Conservation (phyloP, 768 basidiomycete genomes). For the Mrakia hoshinonis region DNA sequence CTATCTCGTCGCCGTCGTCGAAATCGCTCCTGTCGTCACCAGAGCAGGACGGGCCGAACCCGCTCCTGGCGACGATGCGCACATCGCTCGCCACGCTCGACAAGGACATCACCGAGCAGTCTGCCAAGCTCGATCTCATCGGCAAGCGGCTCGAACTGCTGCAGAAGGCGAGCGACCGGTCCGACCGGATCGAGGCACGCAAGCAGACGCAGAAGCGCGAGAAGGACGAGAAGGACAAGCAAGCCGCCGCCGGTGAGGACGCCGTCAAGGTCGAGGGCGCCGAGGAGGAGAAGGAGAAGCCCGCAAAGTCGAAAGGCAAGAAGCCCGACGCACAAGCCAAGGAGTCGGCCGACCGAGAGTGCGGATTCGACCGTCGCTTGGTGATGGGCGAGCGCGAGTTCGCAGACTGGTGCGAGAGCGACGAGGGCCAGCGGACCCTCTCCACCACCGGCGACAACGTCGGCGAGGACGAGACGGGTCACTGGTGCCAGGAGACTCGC, state of each 20-base stretch:
- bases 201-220: neutral
- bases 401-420: conserved; percentile 50
- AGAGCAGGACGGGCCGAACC: neutral
- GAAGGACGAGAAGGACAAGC: neutral
- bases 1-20: neutral
- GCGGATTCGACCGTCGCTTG: conserved; percentile 82
- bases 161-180: neutral
- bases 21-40: neutral
- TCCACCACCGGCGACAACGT: conserved; percentile 48
- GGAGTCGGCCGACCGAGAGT: conserved; percentile 50
- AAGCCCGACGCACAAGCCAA: conserved; percentile 57
- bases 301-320: conserved; percentile 46
- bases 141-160: conserved; percentile 20
- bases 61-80: neutral
- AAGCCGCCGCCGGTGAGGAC: neutral
- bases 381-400: conserved; percentile 57
- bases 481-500: conserved; percentile 67
- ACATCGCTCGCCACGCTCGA: conserved; percentile 11
- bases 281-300: conserved; percentile 18
- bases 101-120: neutral
- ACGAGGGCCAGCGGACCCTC: conserved; percentile 49
- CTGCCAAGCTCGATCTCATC: neutral
- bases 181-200: conserved; percentile 9
- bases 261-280: conserved; percentile 39
- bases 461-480: conserved; percentile 45